phyloP scores from a whole-genome alignment of 306 rosid genomes.

The Crotalaria pallida region DNA sequence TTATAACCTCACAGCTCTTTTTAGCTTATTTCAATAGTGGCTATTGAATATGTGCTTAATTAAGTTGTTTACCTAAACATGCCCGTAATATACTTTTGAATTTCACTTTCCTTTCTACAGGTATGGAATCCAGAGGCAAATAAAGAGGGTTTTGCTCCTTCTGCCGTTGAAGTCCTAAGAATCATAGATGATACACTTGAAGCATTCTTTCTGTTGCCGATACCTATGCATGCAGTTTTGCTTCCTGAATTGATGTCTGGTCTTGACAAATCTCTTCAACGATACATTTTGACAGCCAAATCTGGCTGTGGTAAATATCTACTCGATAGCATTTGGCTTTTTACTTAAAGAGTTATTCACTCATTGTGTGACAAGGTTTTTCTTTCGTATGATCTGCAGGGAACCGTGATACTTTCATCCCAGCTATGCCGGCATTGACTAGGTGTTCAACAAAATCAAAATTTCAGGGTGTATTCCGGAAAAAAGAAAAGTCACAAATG shows the following conservation, averaged over 20 bases:
- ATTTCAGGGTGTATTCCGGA: constrained; percentile 61
- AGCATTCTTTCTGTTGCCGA: constrained; percentile 80
- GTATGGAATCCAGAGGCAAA: constrained; percentile 78
- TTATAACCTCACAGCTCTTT: no score
- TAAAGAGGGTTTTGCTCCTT: constrained; percentile 75
- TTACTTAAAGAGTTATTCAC: neutral
- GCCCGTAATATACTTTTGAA: neutral
- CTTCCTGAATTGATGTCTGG: constrained; percentile 70
- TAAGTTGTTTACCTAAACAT: no score
- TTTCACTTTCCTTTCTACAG: constrained; percentile 26
- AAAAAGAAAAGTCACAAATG: constrained; percentile 58
- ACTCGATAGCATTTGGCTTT: constrained; percentile 20
- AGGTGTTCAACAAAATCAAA: constrained; percentile 76
- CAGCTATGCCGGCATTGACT: constrained; percentile 78
- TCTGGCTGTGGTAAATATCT: constrained; percentile 71
- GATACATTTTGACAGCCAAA: constrained; percentile 64
- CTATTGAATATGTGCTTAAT: no score
- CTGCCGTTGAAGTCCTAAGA: constrained; percentile 75
- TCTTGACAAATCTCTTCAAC: constrained; percentile 82
- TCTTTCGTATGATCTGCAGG: constrained; percentile 52
- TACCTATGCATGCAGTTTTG: constrained; percentile 58
- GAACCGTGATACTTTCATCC: constrained; percentile 50
- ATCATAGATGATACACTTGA: constrained; percentile 78
- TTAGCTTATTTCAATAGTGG: no score
- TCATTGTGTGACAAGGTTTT: constrained; percentile 17